Evolutionary conservation across 1,284 basidiomycete species (phyloP), one percentile per base, ranked within the genome.

Genomic region (Apiotrichum veenhuisii): DNA sequence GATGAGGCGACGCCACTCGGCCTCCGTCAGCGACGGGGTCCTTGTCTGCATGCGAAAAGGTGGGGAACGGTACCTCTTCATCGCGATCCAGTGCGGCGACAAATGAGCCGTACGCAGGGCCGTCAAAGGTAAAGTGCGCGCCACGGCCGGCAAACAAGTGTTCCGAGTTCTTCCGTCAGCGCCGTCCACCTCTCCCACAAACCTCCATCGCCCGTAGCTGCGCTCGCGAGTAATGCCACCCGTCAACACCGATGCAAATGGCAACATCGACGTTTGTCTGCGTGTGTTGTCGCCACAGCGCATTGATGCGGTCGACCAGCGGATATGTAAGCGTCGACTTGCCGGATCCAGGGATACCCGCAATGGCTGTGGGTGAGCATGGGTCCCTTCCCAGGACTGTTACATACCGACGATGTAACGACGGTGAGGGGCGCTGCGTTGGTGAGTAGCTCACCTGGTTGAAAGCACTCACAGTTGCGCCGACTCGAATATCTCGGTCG

Each of bases 221-320:
- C 0, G 62, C 66, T n/a, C 78, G 67, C 10, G 77, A 65, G 41
- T 71, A 70, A 64, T 82, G 80, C 80, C 80, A 82, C 0, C 80
- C 80, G 54, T 82, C 80, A 61, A 80, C 68, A 5, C 79, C 76
- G 9, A 82, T 76, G 20, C 75, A 74, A 11, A 78, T 64, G 5
- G 78, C 78, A 0, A 54, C 44, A 9, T 57, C 55, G 0, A 38
- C 45, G 1, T n/a, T n/a, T n/a, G n/a, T n/a, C n/a, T n/a, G n/a
- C n/a, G n/a, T n/a, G 40, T 12, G 42, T 12, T 20, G 15, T 20
- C 40, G n/a, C 40, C 10, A n/a, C n/a, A 67, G 51, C 17, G 58
- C 45, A 54, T 77, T 78, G 49, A 79, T 50, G 8, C 50, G 54
- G 17, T 70, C 63, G 0, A 75, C 72, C 1, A 81, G 69, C 0